phyloP scores from a whole-genome alignment of 768 basidiomycete species.

The Harrya chromipes region DNA sequence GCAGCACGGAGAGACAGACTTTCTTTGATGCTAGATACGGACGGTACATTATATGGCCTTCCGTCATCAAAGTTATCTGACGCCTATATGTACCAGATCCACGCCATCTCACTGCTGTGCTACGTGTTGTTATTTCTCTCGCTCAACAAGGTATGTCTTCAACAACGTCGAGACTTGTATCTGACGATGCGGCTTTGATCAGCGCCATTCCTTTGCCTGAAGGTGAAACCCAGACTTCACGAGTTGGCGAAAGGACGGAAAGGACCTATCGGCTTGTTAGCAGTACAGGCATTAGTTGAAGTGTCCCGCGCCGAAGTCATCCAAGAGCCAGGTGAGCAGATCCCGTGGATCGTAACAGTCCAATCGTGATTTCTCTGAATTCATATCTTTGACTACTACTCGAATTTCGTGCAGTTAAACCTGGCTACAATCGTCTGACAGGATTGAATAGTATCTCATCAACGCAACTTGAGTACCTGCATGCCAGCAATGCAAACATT shows the following conservation, averaged over 20 bases:
- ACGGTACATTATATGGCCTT: background rate
- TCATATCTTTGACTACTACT: background rate
- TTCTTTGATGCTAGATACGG: conserved; percentile 7
- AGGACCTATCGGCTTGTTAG: conserved; percentile 15
- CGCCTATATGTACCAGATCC: conserved; percentile 1
- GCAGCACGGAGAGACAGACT: conserved; percentile 4
- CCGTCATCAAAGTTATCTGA: background rate
- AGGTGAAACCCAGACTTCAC: conserved; percentile 7
- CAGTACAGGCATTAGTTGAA: conserved; percentile 20
- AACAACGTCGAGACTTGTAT: background rate
- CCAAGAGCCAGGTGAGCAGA: conserved; percentile 10
- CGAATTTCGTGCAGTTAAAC: background rate
- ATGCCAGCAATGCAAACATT: conserved; percentile 8
- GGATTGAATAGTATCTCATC: background rate
- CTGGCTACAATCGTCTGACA: background rate
- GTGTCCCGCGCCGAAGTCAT: conserved; percentile 8
- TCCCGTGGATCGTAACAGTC: background rate
- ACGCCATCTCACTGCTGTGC: conserved; percentile 10
- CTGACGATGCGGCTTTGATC: background rate
- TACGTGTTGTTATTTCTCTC: conserved; percentile 11
- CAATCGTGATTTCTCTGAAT: no score
- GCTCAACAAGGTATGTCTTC: conserved; percentile 2
- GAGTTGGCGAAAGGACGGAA: conserved; percentile 9
- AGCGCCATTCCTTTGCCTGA: conserved; percentile 7
- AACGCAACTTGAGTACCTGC: conserved; percentile 5